phyloP scores from a whole-genome alignment of 441 rosid genomes.

The Arabidopsis lyrata region DNA sequence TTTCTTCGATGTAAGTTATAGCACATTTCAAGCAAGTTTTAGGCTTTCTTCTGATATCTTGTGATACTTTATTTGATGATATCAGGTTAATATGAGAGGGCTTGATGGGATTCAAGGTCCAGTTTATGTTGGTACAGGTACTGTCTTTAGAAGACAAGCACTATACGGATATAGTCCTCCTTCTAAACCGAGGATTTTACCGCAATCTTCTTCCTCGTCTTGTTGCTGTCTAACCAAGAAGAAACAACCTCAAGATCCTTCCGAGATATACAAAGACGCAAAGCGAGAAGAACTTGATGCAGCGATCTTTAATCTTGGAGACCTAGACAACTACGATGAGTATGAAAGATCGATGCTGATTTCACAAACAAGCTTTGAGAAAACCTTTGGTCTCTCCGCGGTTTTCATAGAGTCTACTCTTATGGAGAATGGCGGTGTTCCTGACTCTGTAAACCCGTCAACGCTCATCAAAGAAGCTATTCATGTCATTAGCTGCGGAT shows the following conservation, averaged over 20 bases:
- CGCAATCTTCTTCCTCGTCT: constrained; percentile 70
- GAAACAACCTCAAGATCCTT: constrained; percentile 68
- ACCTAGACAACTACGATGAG: constrained; percentile 92
- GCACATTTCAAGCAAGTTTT: constrained; percentile 21
- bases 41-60: no score
- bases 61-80: constrained; percentile 13
- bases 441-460: constrained; percentile 82
- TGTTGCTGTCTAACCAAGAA: constrained; percentile 79
- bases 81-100: constrained; percentile 96
- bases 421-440: constrained; percentile 89
- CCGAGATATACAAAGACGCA: constrained; percentile 76
- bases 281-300: constrained; percentile 89
- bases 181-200: constrained; percentile 67
- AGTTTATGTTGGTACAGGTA: constrained; percentile 93
- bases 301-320: constrained; percentile 90
- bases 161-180: constrained; percentile 94
- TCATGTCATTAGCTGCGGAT: constrained; percentile 97
- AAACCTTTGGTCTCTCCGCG: constrained; percentile 89
- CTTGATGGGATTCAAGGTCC: constrained; percentile 98
- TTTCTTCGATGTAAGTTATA: constrained; percentile 78
- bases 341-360: constrained; percentile 92
- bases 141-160: constrained; percentile 92
- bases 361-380: constrained; percentile 89
- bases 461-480: constrained; percentile 94
- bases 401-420: constrained; percentile 94